Conservation (phyloP, 768 basidiomycete genomes). For the Russula virescens region DNA sequence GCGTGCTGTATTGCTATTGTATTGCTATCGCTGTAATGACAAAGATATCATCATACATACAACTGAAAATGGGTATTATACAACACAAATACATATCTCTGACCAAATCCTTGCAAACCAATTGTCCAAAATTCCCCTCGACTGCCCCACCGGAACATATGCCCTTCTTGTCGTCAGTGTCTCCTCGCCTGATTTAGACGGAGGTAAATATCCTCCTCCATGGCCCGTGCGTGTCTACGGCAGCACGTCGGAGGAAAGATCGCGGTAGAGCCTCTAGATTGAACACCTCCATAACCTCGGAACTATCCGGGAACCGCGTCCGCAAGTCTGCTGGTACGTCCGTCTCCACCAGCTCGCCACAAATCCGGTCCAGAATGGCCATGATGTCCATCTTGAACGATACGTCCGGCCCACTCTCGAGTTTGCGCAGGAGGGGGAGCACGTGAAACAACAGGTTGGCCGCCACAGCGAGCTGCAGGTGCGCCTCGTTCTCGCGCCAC, state of each 20-base stretch:
- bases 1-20: too few species aligned
- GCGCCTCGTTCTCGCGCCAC: neutral
- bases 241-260: neutral
- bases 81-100: too few species aligned
- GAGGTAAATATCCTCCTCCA: slow-evolving; percentile 11
- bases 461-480: slow-evolving; percentile 7
- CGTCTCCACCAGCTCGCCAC: neutral
- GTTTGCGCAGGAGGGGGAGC: slow-evolving; percentile 1
- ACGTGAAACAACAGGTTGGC: slow-evolving; percentile 1
- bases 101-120: too few species aligned
- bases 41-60: too few species aligned
- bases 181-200: neutral
- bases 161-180: too few species aligned
- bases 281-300: too few species aligned
- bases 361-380: slow-evolving; percentile 11
- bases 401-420: neutral
- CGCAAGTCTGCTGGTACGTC: slow-evolving; percentile 2
- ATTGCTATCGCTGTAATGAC: too few species aligned
- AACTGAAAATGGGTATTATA: too few species aligned
- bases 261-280: neutral
- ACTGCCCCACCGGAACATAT: too few species aligned
- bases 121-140: too few species aligned
- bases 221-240: neutral
- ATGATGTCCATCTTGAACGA: slow-evolving; percentile 4
- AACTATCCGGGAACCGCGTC: neutral